Base-by-base conservation (phyloP, 2,329 filamentous ascomycete species). In the Epicoccum sorghinum region DNA sequence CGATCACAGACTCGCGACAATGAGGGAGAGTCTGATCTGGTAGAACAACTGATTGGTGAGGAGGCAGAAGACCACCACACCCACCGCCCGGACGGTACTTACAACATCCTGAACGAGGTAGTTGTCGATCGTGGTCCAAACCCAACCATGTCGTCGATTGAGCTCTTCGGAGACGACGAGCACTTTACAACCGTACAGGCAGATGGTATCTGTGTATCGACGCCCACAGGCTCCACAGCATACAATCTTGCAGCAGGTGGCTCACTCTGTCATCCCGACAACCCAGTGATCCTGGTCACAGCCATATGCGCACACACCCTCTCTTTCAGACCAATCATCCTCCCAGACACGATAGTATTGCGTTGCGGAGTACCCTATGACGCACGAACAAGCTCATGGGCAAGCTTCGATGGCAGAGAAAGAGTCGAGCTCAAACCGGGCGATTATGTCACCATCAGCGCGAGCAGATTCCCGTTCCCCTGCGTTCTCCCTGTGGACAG, bases 171-270 rank as follows among this genome's bases (percentile, higher is more conserved):
- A 18, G 93, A 97, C 66, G 91, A 97, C 66, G 91, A 96, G 74
- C 92, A 96, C 75, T 95, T 97, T 74, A 97, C 95, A 0, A 96
- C 92, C 0, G 86, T 98, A 6, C 88, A 95, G 62, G 95, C 93
- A 23, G 95, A 98, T 71, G 93, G 93, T 10, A 86, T 98, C 55
- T 96, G 92, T 70, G 89, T 98, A 23, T 92, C 93, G 1, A 98
- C 93, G 5, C 95, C 93, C 0, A 98, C 95, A 0, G 95, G 93
- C 12, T 95, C 90, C 5, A 98, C 93, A 12, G 93, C 93, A 14
- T 98, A 98, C 78, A 97, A 96, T 70, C 87, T 98, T 18, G 93
- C 93, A 0, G 93, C 93, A 0, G 95, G 95, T n/a, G 93, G 93
- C 18, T 96, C 91, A 3, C 83, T 98, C 23, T 97, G 92, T 69